Conservation (phyloP, 257 asterid species). For the Nicotiana benthamiana region DNA sequence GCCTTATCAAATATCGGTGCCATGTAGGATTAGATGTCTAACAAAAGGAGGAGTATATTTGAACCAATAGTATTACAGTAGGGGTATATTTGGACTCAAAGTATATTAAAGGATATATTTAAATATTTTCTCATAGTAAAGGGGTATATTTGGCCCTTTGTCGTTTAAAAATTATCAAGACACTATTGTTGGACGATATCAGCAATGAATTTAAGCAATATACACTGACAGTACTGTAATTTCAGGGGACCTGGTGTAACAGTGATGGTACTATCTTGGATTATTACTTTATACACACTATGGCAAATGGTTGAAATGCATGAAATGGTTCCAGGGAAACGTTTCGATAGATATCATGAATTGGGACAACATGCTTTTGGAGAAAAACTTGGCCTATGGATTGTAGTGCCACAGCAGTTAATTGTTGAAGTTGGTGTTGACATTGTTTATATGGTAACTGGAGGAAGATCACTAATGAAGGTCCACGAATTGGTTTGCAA, state of each 20-base stretch:
- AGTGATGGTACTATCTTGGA: conserved; percentile 72
- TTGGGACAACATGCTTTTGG: conserved; percentile 92
- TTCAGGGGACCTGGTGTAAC: conserved; percentile 84
- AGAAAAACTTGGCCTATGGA: conserved; percentile 76
- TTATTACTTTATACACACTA: conserved; percentile 63
- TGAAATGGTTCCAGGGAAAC: conserved; percentile 89
- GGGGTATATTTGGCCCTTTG: no score
- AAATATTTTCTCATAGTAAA: no score
- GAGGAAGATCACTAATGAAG: conserved; percentile 70
- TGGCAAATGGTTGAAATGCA: conserved; percentile 99
- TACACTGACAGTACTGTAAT: neutral
- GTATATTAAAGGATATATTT: no score
- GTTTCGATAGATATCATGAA: conserved; percentile 87
- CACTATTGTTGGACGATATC: no score
- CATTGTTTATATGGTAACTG: conserved; percentile 91
- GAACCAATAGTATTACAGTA: no score
- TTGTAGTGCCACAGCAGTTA: conserved; percentile 84
- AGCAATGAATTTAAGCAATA: no score
- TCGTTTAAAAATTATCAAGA: no score
- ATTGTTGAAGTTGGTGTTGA: conserved; percentile 76
- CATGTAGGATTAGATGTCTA: no score
- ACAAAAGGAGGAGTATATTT: no score
- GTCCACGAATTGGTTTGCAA: conserved; percentile 51
- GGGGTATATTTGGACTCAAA: no score
- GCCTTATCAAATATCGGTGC: no score